These are phyloP conservation scores for Metschnikowia cerradonensis DNA, from an alignment of 805 yeast species.

Conservation along the genomic window DNA sequence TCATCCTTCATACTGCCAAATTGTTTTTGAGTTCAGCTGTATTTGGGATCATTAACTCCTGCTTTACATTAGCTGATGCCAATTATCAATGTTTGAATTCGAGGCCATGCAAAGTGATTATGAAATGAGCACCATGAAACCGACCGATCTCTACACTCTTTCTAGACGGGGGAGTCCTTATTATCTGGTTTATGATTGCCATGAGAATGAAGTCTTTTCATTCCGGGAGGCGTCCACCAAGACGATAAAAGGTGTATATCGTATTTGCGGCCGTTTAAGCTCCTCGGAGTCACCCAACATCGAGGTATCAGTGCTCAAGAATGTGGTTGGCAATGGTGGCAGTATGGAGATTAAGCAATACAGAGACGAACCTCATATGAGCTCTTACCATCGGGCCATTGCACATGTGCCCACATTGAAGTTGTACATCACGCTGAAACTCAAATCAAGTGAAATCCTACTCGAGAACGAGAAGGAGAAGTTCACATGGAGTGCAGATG, in stretches of 20 bases:
- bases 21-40: not conserved
- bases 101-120: not conserved
- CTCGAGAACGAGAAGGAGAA: slow-evolving; percentile 5
- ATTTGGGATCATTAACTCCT: not conserved
- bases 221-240: not conserved
- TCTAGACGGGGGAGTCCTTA: not conserved
- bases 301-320: slow-evolving; percentile 1
- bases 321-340: slow-evolving; percentile 21
- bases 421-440: slow-evolving; percentile 8
- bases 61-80: not conserved
- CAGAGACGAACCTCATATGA: not conserved
- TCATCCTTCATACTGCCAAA: not conserved
- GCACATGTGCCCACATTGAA: slow-evolving; percentile 1
- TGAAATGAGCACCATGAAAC: not conserved
- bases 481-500: slow-evolving; percentile 9
- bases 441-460: slow-evolving; percentile 7
- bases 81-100: not conserved
- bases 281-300: not conserved
- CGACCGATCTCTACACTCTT: not conserved
- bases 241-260: not conserved
- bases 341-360: slow-evolving; percentile 10
- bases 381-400: slow-evolving; percentile 2
- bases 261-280: not conserved
- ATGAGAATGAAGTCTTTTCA: not conserved
- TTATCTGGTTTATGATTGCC: slow-evolving; percentile 1